Conservation (phyloP, 2,329 filamentous ascomycete genomes). For the Hypoxylon sp. region DNA sequence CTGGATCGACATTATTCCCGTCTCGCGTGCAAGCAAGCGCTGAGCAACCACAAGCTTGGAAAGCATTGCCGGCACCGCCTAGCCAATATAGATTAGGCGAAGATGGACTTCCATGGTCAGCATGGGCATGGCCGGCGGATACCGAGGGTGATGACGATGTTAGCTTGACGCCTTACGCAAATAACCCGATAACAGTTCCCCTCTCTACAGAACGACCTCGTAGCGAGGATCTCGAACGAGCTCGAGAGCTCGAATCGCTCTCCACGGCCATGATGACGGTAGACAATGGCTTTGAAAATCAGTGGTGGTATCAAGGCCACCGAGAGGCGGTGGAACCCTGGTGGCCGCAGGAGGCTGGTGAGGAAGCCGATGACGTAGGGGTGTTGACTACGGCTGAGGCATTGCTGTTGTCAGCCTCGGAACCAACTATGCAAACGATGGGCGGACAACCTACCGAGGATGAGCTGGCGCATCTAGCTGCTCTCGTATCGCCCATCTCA, state of each 20-base stretch:
- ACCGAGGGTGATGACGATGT: conserved; percentile 50
- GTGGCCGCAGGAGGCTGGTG: conserved; percentile 39
- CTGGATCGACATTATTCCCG: conserved; percentile 51
- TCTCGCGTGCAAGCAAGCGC: conserved; percentile 42
- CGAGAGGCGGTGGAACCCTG: conserved; percentile 50
- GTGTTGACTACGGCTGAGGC: conserved; percentile 51
- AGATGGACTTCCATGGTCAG: conserved; percentile 64
- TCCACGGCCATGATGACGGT: conserved; percentile 70
- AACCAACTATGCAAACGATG: conserved; percentile 45
- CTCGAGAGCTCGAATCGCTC: conserved; percentile 63
- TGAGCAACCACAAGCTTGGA: conserved; percentile 56
- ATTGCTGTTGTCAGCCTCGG: conserved; percentile 47
- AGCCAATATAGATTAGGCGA: conserved; percentile 63
- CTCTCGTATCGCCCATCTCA: conserved; percentile 59
- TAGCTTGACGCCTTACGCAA: conserved; percentile 41
- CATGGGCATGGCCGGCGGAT: conserved; percentile 56
- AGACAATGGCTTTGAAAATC: conserved; percentile 71
- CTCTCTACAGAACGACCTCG: conserved; percentile 46
- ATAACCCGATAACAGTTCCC: conserved; percentile 47
- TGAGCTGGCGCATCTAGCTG: conserved; percentile 33
- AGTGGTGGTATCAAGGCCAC: conserved; percentile 69
- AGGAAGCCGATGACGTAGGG: conserved; percentile 45
- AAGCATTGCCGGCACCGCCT: conserved; percentile 61
- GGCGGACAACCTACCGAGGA: conserved; percentile 42
- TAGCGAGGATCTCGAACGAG: conserved; percentile 56